Base-by-base conservation (phyloP, 2,329 filamentous ascomycete genomes). In the Thielaviopsis punctulata region DNA sequence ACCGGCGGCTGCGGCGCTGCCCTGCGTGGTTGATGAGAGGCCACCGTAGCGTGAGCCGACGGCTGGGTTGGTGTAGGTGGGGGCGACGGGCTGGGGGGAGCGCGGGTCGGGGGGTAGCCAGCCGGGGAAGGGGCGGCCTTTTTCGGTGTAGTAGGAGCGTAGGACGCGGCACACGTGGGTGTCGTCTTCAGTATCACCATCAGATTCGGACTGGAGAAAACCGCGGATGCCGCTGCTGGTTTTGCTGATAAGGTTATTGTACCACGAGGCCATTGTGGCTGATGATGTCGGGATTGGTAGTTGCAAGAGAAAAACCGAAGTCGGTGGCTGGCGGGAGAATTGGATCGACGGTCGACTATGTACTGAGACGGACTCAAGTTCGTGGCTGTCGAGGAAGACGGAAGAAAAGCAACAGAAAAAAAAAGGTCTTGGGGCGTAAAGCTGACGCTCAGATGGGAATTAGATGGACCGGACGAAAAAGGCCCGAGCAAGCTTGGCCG, bases 71-170 rank as follows among this genome's bases (percentile, higher is more conserved):
- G 75, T 67, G 66, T 77, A 72, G 56, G 79, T 63, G 53, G 77
- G 65, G 57, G 74, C 69, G 47, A 69, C 65, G 30, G 75, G 53
- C 36, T 74, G 73, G 43, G 79, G 79, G 10, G 64, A 65, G 66
- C 86, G 90, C n/a, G 87, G 89, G 65, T 95, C 86, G 5, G 86
- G 82, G 7, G 89, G 87, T 7, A 96, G 80, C 90, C 92, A 96
- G 59, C 73, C 68, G 1, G 92, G 92, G 57, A 89, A 84, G 1
- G 80, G 73, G 21, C 82, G 80, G 59, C 83, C 85, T 63, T 93
- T 92, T 65, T 96, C 89, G 49, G 73, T 78, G 73, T 98, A 96
- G 74, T 96, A 95, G 60, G 80, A 83, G 61, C 92, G 84, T 23
- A 98, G 79, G 33, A 94, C 88, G 61, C 92, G 86, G 68, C 86